Conservation (phyloP, 352 stramenopile genomes). For the Labyrinthula sp. region DNA sequence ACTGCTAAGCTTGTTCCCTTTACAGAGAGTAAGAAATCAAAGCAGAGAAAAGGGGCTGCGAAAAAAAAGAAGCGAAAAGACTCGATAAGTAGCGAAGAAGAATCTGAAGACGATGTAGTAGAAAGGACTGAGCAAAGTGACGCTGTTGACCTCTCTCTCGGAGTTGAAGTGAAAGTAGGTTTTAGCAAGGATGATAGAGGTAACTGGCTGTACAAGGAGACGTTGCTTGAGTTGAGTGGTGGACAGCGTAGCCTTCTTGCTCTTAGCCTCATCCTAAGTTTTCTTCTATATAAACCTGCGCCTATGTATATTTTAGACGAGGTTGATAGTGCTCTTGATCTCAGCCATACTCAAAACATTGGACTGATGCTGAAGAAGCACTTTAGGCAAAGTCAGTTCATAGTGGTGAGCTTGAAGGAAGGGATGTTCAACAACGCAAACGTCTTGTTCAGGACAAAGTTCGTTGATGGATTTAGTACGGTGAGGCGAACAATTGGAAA, state of each 20-base stretch:
- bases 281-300: slow-evolving; percentile 95
- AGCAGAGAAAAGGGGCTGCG: slow-evolving; percentile 19
- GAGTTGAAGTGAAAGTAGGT: slow-evolving; percentile 93
- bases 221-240: slow-evolving; percentile 89
- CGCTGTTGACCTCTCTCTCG: slow-evolving; percentile 35
- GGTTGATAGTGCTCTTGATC: slow-evolving; percentile 93
- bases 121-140: background rate
- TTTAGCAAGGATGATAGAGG: slow-evolving; percentile 75
- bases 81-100: slow-evolving; percentile 1
- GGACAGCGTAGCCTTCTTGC: slow-evolving; percentile 95
- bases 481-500: slow-evolving; percentile 77
- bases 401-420: slow-evolving; percentile 97
- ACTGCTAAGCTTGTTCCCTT: slow-evolving; percentile 89
- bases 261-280: slow-evolving; percentile 86
- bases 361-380: slow-evolving; percentile 97
- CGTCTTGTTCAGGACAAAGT: slow-evolving; percentile 98
- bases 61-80: background rate
- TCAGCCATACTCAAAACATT: slow-evolving; percentile 99
- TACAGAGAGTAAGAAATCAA: slow-evolving; percentile 50
- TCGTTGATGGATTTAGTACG: slow-evolving; percentile 97
- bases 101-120: slow-evolving; percentile 7
- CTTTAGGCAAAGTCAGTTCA: slow-evolving; percentile 97
- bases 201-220: slow-evolving; percentile 99
- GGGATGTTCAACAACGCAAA: slow-evolving; percentile 99
- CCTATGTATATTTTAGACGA: slow-evolving; percentile 99